These are phyloP conservation scores for Tetrahymena borealis DNA, from an alignment of 73 alveolate species.

Conservation along the genomic window DNA sequence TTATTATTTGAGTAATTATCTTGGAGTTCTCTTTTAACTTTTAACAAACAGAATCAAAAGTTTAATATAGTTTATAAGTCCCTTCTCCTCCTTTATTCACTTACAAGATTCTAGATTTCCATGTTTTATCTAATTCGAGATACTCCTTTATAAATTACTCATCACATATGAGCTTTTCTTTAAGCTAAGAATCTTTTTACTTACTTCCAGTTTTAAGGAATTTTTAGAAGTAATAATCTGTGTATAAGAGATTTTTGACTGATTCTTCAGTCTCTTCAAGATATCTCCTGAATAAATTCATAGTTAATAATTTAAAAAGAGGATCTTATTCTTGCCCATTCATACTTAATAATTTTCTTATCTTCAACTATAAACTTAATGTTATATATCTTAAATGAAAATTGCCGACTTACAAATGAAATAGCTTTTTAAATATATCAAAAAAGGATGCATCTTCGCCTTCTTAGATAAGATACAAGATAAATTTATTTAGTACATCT, in stretches of 20 bases:
- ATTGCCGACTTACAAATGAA: too few relatives aligned
- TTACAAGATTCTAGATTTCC: background rate
- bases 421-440: too few relatives aligned
- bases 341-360: background rate
- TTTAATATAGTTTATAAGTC: too few relatives aligned
- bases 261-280: background rate
- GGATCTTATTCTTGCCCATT: background rate
- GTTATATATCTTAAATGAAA: too few relatives aligned
- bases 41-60: too few relatives aligned
- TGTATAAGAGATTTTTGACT: background rate
- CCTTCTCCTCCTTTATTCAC: too few relatives aligned
- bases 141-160: too few relatives aligned
- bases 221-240: background rate
- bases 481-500: background rate
- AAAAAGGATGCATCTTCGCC: too few relatives aligned
- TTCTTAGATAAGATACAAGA: background rate
- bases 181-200: background rate
- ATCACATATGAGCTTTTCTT: background rate
- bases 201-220: background rate
- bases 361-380: too few relatives aligned
- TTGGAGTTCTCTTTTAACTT: too few relatives aligned
- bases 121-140: background rate
- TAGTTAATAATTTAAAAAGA: background rate
- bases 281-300: background rate
- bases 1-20: too few relatives aligned